Conservation (phyloP, 176 grass and related monocot species). For the Lolium multiflorum region DNA sequence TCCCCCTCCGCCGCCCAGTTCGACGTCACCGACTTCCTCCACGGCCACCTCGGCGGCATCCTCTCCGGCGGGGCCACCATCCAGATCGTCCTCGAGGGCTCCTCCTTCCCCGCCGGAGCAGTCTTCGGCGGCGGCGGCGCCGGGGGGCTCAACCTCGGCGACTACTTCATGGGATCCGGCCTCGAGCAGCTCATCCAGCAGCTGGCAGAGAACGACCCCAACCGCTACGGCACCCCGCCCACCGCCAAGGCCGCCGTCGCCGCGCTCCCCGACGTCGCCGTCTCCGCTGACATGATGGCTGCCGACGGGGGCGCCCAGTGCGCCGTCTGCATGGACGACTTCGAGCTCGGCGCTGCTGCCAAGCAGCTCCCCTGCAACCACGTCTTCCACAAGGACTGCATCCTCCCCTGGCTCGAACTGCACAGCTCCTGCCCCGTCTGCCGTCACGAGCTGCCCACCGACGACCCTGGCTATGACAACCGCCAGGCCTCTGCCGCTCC, state of each 20-base stretch:
- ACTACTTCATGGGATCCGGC: slow-evolving; percentile 91
- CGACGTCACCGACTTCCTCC: slow-evolving; percentile 68
- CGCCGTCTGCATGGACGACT: slow-evolving; percentile 92
- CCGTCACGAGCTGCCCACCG: slow-evolving; percentile 80
- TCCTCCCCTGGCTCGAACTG: slow-evolving; percentile 93
- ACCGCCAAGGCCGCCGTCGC: slow-evolving; percentile 75
- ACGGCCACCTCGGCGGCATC: slow-evolving; percentile 67
- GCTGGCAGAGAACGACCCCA: slow-evolving; percentile 96
- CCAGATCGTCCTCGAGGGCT: slow-evolving; percentile 80
- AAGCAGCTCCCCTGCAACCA: slow-evolving; percentile 96
- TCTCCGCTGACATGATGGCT: slow-evolving; percentile 62
- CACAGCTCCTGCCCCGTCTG: slow-evolving; percentile 98
- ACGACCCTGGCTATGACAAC: slow-evolving; percentile 58
- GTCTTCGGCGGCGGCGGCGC: not conserved
- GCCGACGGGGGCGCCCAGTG: slow-evolving; percentile 80
- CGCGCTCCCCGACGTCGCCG: slow-evolving; percentile 69
- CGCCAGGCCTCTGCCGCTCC: slow-evolving; percentile 17
- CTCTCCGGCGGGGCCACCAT: slow-evolving; percentile 79
- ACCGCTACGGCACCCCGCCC: slow-evolving; percentile 89
- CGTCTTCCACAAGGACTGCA: slow-evolving; percentile 95
- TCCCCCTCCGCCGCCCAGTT: slow-evolving; percentile 10
- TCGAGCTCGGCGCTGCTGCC: slow-evolving; percentile 57
- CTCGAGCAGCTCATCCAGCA: slow-evolving; percentile 99
- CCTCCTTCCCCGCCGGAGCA: slow-evolving; percentile 2
- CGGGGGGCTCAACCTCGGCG: slow-evolving; percentile 63